phyloP scores from a whole-genome alignment of 2,329 filamentous ascomycete species.

The Phyllosticta capitalensis region DNA sequence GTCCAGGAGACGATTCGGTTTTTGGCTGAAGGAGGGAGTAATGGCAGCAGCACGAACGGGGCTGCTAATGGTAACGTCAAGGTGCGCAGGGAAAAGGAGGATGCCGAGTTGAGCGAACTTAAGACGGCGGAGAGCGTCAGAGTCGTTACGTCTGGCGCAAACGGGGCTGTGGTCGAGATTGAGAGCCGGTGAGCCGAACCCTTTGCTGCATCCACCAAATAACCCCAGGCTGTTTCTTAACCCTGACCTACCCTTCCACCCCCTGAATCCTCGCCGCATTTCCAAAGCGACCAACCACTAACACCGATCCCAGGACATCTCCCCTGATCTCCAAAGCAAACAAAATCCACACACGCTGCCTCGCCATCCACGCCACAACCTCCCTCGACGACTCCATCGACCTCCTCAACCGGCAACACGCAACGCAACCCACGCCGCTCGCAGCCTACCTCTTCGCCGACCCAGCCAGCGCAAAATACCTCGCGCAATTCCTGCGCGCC shows the following conservation, averaged over 20 bases:
- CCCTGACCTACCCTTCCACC: not conserved
- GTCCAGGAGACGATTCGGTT: slow-evolving; percentile 24
- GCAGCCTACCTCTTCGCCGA: slow-evolving; percentile 47
- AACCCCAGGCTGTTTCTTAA: not conserved
- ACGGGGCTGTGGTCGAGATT: slow-evolving; percentile 1
- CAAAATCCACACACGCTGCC: slow-evolving; percentile 35
- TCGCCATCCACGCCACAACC: slow-evolving; percentile 38
- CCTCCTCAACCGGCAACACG: slow-evolving; percentile 23
- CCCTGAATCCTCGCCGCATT: not conserved
- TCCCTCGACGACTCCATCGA: slow-evolving; percentile 49
- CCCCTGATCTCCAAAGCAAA: not conserved
- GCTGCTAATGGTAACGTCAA: not conserved
- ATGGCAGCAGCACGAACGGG: not conserved
- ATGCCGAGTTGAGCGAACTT: not conserved
- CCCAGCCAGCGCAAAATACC: slow-evolving; percentile 46
- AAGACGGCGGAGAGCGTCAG: slow-evolving; percentile 1
- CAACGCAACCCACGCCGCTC: slow-evolving; percentile 21
- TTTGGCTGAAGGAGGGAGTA: slow-evolving; percentile 12
- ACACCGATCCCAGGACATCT: not conserved
- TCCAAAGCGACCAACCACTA: not conserved
- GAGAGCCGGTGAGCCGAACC: slow-evolving; percentile 1
- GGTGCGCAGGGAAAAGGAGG: not conserved
- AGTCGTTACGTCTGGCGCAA: slow-evolving; percentile 5
- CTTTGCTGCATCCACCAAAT: not conserved
- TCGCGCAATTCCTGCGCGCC: slow-evolving; percentile 46